phyloP scores from a whole-genome alignment of 2,329 filamentous ascomycete genomes.

The Macrophomina phaseolina region DNA sequence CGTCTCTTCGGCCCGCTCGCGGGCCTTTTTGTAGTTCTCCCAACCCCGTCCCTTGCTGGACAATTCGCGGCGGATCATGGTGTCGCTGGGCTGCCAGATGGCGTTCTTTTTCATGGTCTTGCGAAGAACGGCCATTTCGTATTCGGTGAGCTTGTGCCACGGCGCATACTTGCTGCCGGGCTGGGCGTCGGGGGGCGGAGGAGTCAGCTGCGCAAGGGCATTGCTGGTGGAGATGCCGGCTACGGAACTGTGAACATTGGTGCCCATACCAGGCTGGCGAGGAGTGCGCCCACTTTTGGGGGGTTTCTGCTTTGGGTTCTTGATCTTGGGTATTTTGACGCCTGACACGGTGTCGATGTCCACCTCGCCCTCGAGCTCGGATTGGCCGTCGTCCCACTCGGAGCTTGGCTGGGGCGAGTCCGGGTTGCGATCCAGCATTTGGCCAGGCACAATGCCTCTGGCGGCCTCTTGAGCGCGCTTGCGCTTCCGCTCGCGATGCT shows the following conservation, averaged over 20 bases:
- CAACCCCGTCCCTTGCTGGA: slow-evolving; percentile 68
- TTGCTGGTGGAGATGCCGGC: slow-evolving; percentile 67
- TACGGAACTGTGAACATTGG: slow-evolving; percentile 60
- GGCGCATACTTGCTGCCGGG: slow-evolving; percentile 66
- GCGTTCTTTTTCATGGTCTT: slow-evolving; percentile 94
- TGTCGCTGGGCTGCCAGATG: slow-evolving; percentile 82
- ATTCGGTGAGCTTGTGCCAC: slow-evolving; percentile 70
- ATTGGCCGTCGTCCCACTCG: slow-evolving; percentile 17
- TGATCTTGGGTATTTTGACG: slow-evolving; percentile 39
- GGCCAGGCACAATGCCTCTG: slow-evolving; percentile 48
- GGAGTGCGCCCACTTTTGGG: slow-evolving; percentile 50
- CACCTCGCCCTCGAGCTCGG: slow-evolving; percentile 11
- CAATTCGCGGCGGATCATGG: slow-evolving; percentile 82
- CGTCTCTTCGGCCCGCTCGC: slow-evolving; percentile 66
- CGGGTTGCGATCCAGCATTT: slow-evolving; percentile 51
- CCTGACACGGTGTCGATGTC: slow-evolving; percentile 17
- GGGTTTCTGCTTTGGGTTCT: slow-evolving; percentile 19
- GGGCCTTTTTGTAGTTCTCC: slow-evolving; percentile 59
- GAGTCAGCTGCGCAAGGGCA: slow-evolving; percentile 63
- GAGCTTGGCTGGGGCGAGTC: slow-evolving; percentile 33
- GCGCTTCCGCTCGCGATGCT: slow-evolving; percentile 37
- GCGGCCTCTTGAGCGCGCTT: slow-evolving; percentile 25
- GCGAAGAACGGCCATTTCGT: slow-evolving; percentile 72
- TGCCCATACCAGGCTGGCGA: slow-evolving; percentile 53
- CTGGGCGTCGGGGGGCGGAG: slow-evolving; percentile 64